phyloP scores from a whole-genome alignment of 2,329 filamentous ascomycete genomes.

The Cladosporium sp. region DNA sequence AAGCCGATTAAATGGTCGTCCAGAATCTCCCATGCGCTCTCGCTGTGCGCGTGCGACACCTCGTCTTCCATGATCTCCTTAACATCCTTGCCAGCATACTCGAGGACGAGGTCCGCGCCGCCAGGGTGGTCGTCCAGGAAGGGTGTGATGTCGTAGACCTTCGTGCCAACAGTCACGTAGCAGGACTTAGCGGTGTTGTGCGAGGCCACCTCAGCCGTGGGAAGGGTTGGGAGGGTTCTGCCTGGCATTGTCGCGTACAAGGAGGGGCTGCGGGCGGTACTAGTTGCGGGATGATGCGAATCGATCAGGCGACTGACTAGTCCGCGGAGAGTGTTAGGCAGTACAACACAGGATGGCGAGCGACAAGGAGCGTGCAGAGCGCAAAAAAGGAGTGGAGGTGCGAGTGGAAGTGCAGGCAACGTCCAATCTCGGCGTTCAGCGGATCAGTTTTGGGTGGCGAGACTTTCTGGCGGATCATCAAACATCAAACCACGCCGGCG shows the following conservation, averaged over 20 bases:
- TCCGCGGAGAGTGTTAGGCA: too few relatives aligned
- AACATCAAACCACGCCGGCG: conserved; percentile 1
- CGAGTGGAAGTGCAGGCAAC: neutral
- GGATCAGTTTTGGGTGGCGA: conserved; percentile 10
- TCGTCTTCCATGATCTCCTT: conserved; percentile 75
- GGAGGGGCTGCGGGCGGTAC: neutral
- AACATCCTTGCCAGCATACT: conserved; percentile 85
- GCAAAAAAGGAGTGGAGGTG: neutral
- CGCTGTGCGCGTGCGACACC: conserved; percentile 76
- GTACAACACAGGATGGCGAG: neutral
- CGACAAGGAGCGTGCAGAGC: neutral
- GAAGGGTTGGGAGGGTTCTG: conserved; percentile 75
- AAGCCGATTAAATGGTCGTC: conserved; percentile 84
- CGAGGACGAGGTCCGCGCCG: conserved; percentile 77
- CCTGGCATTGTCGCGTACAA: conserved; percentile 58
- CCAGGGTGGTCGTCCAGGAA: conserved; percentile 90
- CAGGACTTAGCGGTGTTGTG: conserved; percentile 79
- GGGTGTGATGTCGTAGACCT: conserved; percentile 91
- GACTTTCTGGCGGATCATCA: conserved; percentile 7
- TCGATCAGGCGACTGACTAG: neutral
- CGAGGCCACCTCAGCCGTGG: conserved; percentile 69
- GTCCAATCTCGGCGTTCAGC: conserved; percentile 7
- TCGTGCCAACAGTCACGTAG: conserved; percentile 83
- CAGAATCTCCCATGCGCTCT: conserved; percentile 91
- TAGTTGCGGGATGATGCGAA: neutral